Evolutionary conservation across 2,329 filamentous ascomycete species (phyloP).

Genomic region (Harringtonia aguacate): DNA sequence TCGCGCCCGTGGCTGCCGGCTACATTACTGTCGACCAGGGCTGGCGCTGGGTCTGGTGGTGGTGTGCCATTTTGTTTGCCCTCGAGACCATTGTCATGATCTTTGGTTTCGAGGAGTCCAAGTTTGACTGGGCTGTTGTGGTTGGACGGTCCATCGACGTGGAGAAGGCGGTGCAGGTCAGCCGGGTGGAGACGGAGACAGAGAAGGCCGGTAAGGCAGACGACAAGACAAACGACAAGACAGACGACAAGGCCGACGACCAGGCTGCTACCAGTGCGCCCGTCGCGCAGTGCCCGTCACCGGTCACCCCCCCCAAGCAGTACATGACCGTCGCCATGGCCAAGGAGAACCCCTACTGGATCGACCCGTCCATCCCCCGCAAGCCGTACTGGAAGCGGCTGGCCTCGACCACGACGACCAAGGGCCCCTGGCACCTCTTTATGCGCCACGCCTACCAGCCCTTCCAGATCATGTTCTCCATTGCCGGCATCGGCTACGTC

Average conservation of each 20-base stretch:
- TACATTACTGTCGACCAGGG: constrained; percentile 36
- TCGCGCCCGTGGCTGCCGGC: constrained; percentile 37
- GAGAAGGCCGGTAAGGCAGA: too few species aligned
- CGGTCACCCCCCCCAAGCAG: background rate
- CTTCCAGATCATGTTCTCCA: constrained; percentile 7
- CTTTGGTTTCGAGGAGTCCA: constrained; percentile 9
- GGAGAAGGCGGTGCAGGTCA: too few species aligned
- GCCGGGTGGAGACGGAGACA: too few species aligned
- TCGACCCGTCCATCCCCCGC: constrained; percentile 2
- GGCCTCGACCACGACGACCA: constrained; percentile 1
- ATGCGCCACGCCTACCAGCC: constrained; percentile 10
- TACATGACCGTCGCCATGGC: background rate
- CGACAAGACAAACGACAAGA: background rate
- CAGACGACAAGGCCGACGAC: background rate
- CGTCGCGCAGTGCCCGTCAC: too few species aligned
- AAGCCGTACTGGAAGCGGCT: constrained; percentile 5
- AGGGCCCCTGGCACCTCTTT: constrained; percentile 3
- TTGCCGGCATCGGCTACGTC: constrained; percentile 7
- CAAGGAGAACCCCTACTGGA: background rate
- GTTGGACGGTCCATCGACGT: background rate
- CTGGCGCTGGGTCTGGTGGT: constrained; percentile 34
- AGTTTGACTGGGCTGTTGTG: constrained; percentile 6
- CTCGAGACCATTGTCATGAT: constrained; percentile 4
- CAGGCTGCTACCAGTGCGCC: too few species aligned
- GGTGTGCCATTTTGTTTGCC: constrained; percentile 17